A percentile compares a stretch with the other conserved stretches of the same genome.
These are phyloP conservation scores for Fragaria iinumae DNA, from an alignment of 306 rosid genomes.

Conservation along the genomic window DNA sequence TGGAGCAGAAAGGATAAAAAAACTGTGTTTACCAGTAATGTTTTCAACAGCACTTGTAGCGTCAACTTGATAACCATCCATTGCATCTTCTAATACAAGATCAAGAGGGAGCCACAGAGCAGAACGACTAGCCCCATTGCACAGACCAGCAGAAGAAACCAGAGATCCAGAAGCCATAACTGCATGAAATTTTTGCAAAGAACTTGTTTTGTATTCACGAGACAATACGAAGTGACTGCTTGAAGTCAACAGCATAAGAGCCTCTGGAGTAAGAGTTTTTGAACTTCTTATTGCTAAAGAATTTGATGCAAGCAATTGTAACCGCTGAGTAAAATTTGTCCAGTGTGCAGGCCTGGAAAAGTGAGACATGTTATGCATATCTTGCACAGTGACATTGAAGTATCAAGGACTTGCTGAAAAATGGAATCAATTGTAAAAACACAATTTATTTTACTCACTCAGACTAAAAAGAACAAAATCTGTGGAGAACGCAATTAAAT, in stretches of 20 bases:
- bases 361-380: conserved; percentile 16
- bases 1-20: conserved; percentile 7
- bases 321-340: conserved; percentile 56
- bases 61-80: conserved; percentile 94
- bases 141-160: conserved; percentile 67
- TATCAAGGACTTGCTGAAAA: neutral
- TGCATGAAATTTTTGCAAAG: conserved; percentile 57
- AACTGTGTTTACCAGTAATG: conserved; percentile 51
- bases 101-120: conserved; percentile 98
- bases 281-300: conserved; percentile 73
- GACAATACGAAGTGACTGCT: conserved; percentile 47
- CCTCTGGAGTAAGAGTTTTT: conserved; percentile 58
- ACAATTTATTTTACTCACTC: neutral
- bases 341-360: conserved; percentile 77
- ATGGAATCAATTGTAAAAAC: neutral
- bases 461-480: neutral
- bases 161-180: conserved; percentile 79
- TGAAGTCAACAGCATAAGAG: conserved; percentile 56
- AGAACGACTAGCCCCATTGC: conserved; percentile 72
- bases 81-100: conserved; percentile 87
- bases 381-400: conserved; percentile 2
- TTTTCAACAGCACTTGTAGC: conserved; percentile 86
- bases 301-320: conserved; percentile 59
- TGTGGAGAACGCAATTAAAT: neutral
- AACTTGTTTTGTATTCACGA: conserved; percentile 63